Evolutionary conservation across 2,329 filamentous ascomycete species (phyloP).

Genomic region (Hyphodiscus sp.): DNA sequence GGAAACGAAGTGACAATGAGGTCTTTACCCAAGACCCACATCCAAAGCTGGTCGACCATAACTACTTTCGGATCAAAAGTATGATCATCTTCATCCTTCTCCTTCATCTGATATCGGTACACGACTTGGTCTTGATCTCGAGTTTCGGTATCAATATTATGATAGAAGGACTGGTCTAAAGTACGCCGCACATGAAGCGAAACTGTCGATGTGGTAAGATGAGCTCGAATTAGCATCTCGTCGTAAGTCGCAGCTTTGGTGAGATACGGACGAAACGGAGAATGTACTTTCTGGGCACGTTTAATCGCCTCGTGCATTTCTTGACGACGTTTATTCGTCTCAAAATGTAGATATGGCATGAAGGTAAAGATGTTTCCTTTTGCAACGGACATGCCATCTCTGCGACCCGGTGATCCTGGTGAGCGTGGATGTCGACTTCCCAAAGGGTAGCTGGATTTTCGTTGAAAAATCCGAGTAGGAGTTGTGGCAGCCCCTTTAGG

Average conservation of each 20-base stretch:
- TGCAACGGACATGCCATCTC: constrained; percentile 5
- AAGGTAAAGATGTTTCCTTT: constrained; percentile 22
- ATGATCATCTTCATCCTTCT: constrained; percentile 1
- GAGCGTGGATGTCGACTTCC: constrained; percentile 7
- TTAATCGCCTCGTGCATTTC: constrained; percentile 25
- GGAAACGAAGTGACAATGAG: constrained; percentile 26
- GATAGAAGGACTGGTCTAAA: constrained; percentile 40
- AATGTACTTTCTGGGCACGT: constrained; percentile 16
- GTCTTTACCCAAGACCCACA: constrained; percentile 36
- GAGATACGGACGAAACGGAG: constrained; percentile 6
- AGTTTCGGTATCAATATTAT: constrained; percentile 34
- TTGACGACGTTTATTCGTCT: constrained; percentile 17
- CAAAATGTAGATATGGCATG: constrained; percentile 26
- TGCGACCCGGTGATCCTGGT: constrained; percentile 8
- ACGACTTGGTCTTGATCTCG: constrained; percentile 32
- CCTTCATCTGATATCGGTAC: constrained; percentile 21
- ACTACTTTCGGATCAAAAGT: constrained; percentile 27
- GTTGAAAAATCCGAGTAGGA: constrained; percentile 9
- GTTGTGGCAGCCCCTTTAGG: constrained; percentile 17
- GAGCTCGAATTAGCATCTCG: constrained; percentile 25
- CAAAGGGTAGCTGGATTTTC: constrained; percentile 9
- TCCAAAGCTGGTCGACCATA: constrained; percentile 41
- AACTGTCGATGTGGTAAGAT: constrained; percentile 23
- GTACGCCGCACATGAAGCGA: constrained; percentile 36
- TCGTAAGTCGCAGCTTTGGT: constrained; percentile 19